Conservation (phyloP, 768 basidiomycete species). For the Mycena galopus region DNA sequence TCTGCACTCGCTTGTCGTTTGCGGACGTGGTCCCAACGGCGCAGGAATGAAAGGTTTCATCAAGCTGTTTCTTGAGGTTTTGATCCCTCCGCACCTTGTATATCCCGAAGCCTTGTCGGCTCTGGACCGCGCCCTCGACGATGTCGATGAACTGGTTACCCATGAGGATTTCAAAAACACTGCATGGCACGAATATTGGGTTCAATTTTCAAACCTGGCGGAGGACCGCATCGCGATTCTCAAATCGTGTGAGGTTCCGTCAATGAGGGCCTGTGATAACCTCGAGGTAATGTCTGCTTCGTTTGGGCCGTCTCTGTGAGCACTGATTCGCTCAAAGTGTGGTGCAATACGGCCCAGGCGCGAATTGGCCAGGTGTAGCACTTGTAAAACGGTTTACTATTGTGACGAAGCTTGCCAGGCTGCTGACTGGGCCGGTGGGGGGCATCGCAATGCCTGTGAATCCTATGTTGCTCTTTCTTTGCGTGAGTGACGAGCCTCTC, state of each 20-base stretch:
- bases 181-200: background rate
- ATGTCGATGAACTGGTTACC: background rate
- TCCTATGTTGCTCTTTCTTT: background rate
- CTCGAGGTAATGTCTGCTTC: background rate
- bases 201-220: background rate
- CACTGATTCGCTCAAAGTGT: conserved; percentile 1
- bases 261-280: conserved; percentile 3
- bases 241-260: background rate
- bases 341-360: background rate
- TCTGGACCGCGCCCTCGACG: background rate
- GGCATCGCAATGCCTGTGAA: background rate
- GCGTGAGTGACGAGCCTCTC: background rate
- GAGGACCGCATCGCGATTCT: background rate
- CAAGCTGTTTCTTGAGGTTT: background rate
- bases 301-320: background rate
- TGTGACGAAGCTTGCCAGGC: background rate
- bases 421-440: conserved; percentile 1
- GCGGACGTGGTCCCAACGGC: background rate
- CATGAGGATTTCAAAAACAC: background rate
- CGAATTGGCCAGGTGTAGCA: background rate
- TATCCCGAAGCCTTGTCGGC: background rate
- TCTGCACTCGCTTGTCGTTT: background rate
- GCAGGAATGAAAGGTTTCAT: background rate
- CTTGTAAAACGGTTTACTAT: background rate
- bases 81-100: background rate